Conservation (phyloP, 129 eudicot genomes). For the Flaveria brownii region DNA sequence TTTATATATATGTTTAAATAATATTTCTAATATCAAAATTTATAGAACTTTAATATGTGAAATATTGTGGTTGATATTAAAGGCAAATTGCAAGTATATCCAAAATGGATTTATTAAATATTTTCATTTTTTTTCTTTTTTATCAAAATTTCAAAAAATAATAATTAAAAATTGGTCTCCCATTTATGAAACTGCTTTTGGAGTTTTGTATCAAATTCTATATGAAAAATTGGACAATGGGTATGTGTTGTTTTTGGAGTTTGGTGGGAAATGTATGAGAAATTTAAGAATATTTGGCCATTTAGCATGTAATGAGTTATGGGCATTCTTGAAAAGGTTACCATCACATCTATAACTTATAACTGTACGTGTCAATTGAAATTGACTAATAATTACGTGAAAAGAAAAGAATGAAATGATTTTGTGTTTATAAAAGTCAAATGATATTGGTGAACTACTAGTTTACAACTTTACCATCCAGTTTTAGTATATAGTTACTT, state of each 20-base stretch:
- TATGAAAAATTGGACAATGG: slow-evolving; percentile 20
- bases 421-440: slow-evolving; percentile 22
- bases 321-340: slow-evolving; percentile 51
- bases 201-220: slow-evolving; percentile 28
- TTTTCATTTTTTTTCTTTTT: not conserved
- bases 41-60: not conserved
- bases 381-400: slow-evolving; percentile 37
- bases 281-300: slow-evolving; percentile 37
- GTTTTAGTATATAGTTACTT: slow-evolving; percentile 17
- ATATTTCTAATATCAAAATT: not conserved
- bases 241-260: slow-evolving; percentile 37
- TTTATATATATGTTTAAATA: no score
- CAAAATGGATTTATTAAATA: not conserved
- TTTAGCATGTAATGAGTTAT: slow-evolving; percentile 33
- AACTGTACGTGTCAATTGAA: slow-evolving; percentile 34
- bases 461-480: slow-evolving; percentile 17
- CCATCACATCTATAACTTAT: slow-evolving; percentile 40
- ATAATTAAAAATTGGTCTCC: not conserved
- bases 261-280: slow-evolving; percentile 45
- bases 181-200: slow-evolving; percentile 30
- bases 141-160: not conserved
- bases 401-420: slow-evolving; percentile 8
- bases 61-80: not conserved
- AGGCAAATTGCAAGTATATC: not conserved
- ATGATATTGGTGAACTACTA: slow-evolving; percentile 17